These are phyloP conservation scores for Cordyceps militaris DNA, from an alignment of 2,329 filamentous ascomycete genomes.

Conservation along the genomic window DNA sequence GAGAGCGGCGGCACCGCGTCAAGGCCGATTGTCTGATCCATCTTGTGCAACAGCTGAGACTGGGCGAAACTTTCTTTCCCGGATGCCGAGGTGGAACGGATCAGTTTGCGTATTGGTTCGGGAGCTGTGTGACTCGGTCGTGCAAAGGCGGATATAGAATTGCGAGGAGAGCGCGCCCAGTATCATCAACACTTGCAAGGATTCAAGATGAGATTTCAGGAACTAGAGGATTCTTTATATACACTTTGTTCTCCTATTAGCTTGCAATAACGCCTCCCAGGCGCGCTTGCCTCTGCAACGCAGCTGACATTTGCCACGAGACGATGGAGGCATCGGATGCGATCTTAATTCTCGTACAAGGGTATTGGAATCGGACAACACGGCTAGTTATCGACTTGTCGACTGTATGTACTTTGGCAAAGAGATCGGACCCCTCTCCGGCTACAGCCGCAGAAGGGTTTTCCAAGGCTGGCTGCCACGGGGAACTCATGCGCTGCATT, in stretches of 20 bases:
- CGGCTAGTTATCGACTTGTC: no score
- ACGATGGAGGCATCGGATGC: background rate
- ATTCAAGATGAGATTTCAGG: background rate
- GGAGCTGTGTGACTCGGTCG: background rate
- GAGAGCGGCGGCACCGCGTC: conserved; percentile 10
- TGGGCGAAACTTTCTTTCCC: background rate
- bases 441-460: background rate
- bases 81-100: background rate
- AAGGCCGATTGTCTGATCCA: conserved; percentile 6
- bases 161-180: background rate
- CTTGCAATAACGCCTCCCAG: background rate
- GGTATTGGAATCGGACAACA: background rate
- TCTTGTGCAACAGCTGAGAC: background rate
- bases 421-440: background rate
- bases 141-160: no score
- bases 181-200: background rate
- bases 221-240: background rate
- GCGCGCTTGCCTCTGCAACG: background rate
- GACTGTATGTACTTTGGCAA: background rate
- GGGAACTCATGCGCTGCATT: background rate
- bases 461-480: background rate
- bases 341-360: background rate
- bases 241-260: background rate
- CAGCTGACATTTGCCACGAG: no score
- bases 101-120: background rate